Base-by-base conservation (phyloP, 179 eudicot species). In the Nepenthes alata region DNA sequence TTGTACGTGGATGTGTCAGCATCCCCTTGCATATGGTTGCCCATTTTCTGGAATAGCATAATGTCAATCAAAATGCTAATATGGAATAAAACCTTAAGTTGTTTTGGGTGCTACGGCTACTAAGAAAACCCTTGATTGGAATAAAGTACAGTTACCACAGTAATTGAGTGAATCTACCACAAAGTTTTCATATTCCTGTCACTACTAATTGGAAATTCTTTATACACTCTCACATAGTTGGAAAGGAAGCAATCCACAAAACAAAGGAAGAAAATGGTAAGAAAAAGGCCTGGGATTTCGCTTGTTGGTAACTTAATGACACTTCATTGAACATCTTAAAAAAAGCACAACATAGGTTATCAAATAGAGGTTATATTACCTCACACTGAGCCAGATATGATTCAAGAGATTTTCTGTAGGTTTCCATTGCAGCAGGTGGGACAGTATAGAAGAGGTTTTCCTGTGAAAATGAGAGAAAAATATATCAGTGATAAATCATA, bases 361-460 rank as follows among this genome's bases (percentile, higher is more conserved):
- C 55, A 52, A 39, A 53, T 58, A 37, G 41, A 37, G 25, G 3
- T 16, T 35, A 35, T 59, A 52, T 59, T 85, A 90, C 99, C 96
- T 90, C 87, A 62, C 48, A 68, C 37, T 73, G 76, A 44, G 60
- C 60, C 67, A 83, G 50, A 78, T 78, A 80, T 37, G 82, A 80
- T 68, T 83, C 93, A 65, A 93, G 75, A 50, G 93, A 83, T 59
- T 67, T 83, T 67, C 82, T 80, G 66, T 93, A 93, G 58, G 77
- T 64, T 65, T 80, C 93, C 79, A 85, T 83, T 36, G 93, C 83
- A 59, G 90, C 95, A 68, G 77, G 74, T 59, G 83, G 90, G 63
- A 85, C 88, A 52, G 69, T 60, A 64, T 89, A 89, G 63, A 86
- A 83, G 62, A 93, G 87, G 61, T 76, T 79, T 70, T 85, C 95